Base-by-base conservation (phyloP, 164 flowering plant genomes). In the Vitis rupestris region DNA sequence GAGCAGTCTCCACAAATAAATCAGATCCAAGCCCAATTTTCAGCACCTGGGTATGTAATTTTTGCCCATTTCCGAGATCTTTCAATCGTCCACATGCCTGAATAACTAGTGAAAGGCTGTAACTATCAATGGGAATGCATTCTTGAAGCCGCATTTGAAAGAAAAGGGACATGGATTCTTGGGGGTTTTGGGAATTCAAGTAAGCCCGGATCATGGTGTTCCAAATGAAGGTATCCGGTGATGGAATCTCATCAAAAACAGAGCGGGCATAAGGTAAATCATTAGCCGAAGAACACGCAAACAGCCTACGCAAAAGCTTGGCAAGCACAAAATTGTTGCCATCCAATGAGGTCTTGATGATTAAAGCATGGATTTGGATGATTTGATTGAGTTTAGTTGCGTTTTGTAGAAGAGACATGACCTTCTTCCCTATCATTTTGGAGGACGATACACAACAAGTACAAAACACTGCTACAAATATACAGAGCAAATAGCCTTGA, bases 201-300 rank as follows among this genome's bases (percentile, higher is more conserved):
- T 77, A 76, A 44, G 78, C 81, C 16, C 79, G 78, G 55, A 81
- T 81, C 84, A 81, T 73, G 52, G 84, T 73, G 69, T 81, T 83
- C 77, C 77, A 77, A 49, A 77, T 64, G 70, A 71, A 81, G 13
- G 80, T 58, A 50, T 81, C 80, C 2, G 83, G 82, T 0, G 51
- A 68, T 1, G 71, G 64, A 56, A 74, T 73, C 17, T 13, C 37
- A 17, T 75, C 75, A 57, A 79, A 81, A 10, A 83, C 13, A 9
- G 75, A 71, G 50, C 81, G 79, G 3, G 84, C 80, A 47, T 79
- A 72, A 0, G 30, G 62, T 30, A 79, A 47, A 30, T 17, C 17
- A 29, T 48, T 55, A 29, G 60, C 19, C 3, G 69, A 63, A 50
- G 75, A 69, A 44, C 10, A 51, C 1, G 74, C 23, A 31, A 72